A percentile compares a stretch with the other conserved stretches of the same genome.
phyloP scores from a whole-genome alignment of 2,329 filamentous ascomycete species.

The Acrodontium crateriforme region DNA sequence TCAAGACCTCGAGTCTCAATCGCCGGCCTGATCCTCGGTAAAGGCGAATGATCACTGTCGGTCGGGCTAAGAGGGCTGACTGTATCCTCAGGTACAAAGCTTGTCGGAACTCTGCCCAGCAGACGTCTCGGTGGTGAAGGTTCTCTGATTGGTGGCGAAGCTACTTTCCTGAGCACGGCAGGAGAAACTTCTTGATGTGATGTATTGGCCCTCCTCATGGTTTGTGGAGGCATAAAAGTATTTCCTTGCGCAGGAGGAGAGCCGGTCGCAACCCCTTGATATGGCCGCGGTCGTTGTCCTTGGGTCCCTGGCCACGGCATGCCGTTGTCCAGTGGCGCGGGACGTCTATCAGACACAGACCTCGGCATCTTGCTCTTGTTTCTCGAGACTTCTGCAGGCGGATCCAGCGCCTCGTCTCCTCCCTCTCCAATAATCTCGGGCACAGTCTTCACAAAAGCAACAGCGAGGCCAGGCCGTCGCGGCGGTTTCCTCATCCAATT shows the following conservation, averaged over 20 bases:
- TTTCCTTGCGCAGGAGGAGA: slow-evolving; percentile 4
- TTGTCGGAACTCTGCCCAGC: slow-evolving; percentile 15
- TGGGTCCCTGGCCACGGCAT: slow-evolving; percentile 2
- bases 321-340: slow-evolving; percentile 6
- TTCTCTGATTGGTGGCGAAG: slow-evolving; percentile 8
- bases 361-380: slow-evolving; percentile 28
- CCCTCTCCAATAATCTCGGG: slow-evolving; percentile 83
- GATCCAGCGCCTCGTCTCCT: slow-evolving; percentile 69
- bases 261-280: neutral
- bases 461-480: slow-evolving; percentile 53
- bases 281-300: neutral
- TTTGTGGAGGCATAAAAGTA: slow-evolving; percentile 8
- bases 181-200: slow-evolving; percentile 14
- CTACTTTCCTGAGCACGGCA: slow-evolving; percentile 12
- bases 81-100: too few relatives aligned
- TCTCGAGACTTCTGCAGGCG: slow-evolving; percentile 56
- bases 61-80: too few relatives aligned
- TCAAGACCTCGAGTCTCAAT: too few relatives aligned
- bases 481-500: slow-evolving; percentile 18
- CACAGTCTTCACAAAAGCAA: slow-evolving; percentile 57
- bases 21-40: too few relatives aligned
- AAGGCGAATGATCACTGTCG: too few relatives aligned
- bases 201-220: slow-evolving; percentile 12
- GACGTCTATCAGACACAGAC: slow-evolving; percentile 15
- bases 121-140: slow-evolving; percentile 8